Percentiles rank a stretch among this genome's conserved stretches.
phyloP scores from a whole-genome alignment of 2,329 filamentous ascomycete species.

The Sarocladium strictum region DNA sequence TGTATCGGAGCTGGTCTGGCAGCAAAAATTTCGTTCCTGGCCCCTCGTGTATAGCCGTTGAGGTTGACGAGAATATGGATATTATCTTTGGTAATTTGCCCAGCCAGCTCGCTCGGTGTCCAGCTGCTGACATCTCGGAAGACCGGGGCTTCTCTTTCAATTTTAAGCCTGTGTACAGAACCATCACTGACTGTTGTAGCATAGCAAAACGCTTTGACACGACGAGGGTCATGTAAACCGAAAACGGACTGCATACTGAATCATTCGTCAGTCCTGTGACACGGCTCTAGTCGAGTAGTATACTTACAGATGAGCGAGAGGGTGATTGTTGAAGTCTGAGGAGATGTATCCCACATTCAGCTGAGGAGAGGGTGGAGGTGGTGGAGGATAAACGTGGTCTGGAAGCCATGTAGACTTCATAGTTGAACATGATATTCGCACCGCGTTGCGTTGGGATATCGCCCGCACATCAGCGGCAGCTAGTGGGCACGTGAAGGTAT shows the following conservation, averaged over 20 bases:
- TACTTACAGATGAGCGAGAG: conserved; percentile 75
- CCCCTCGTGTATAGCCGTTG: conserved; percentile 96
- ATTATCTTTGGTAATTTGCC: conserved; percentile 78
- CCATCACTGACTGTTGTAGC: conserved; percentile 89
- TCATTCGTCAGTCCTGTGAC: background rate
- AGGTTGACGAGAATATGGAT: conserved; percentile 95
- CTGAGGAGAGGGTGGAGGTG: conserved; percentile 70
- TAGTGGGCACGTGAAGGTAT: conserved; percentile 93
- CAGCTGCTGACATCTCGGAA: conserved; percentile 86
- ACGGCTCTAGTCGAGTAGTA: background rate
- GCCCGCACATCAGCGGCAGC: conserved; percentile 85
- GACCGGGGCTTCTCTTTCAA: conserved; percentile 84
- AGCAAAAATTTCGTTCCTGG: conserved; percentile 96
- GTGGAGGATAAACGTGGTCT: conserved; percentile 73
- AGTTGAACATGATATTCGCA: conserved; percentile 88
- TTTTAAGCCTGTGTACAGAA: conserved; percentile 84
- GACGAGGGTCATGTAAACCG: conserved; percentile 70
- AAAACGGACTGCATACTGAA: conserved; percentile 92
- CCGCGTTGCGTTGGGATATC: conserved; percentile 91
- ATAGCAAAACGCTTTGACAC: conserved; percentile 86
- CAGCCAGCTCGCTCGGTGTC: conserved; percentile 76
- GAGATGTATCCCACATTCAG: conserved; percentile 96
- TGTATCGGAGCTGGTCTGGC: conserved; percentile 91
- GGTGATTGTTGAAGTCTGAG: conserved; percentile 98
- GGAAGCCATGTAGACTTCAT: conserved; percentile 84